Base-by-base conservation (phyloP, 441 rosid genomes). In the Erodium moschatum region DNA sequence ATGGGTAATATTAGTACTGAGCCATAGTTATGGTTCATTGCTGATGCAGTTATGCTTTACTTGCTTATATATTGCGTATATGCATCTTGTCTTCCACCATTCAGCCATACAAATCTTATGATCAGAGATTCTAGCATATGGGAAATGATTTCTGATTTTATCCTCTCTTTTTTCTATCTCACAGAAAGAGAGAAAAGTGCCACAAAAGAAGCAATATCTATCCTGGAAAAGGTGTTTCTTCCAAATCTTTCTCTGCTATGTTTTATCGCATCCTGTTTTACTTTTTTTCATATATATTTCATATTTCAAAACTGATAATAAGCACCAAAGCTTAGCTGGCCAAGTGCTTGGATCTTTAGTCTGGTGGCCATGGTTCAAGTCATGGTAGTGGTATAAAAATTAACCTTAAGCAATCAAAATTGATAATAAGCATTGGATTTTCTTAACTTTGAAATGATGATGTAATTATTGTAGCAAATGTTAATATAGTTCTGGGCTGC, bases 181-280 rank as follows among this genome's bases (percentile, higher is more conserved):
- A 70, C 87, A 89, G 92, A 85, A 84, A 83, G 96, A 82, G 97
- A 89, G 80, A 86, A 89, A 67, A 89, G 94, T 79, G 96, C 97
- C 31, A 92, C 98, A 2, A 89, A 89, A 81, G 97, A 90, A 78
- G 91, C 84, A 67, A 86, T 90, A 69, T 72, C 86, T 66, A 85
- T 90, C 75, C 89, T 92, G 73, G 83, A 82, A 18, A 83, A 79
- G 92, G 97, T 86, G 31, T 29, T 15, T 20, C 40, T 54, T 60
- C 31, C 33, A 60, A 60, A 2, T 20, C 15, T 1, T 60, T 60
- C 64, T 24, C 31, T 29, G 27, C 18, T 58, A 15, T 58, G 16
- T n/a, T 13, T 54, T 13, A n/a, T 54, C 4, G 46, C 54, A 48
- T 48, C 54, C 16, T 48, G 54, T n/a, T 52, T 52, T n/a, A 8